Base-by-base conservation (phyloP, 192 early-diverging fungal species). In the Diversispora epigaea region DNA sequence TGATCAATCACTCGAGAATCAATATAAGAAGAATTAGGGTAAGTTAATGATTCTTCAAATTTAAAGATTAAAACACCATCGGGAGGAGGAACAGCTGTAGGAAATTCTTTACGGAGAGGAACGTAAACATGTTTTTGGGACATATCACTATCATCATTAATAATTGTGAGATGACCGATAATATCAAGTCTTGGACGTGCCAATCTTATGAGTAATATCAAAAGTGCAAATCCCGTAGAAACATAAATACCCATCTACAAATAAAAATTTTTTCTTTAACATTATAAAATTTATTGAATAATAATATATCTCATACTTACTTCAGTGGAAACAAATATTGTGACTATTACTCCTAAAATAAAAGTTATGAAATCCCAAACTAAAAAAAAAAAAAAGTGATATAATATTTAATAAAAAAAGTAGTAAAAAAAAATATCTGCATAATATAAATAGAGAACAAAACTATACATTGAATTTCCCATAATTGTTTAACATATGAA, bases 171-270 rank as follows among this genome's bases (percentile, higher is more conserved):
- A 50, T 81, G 80, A 4, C 81, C 84, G 5, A 94, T 76, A n/a
- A 82, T 46, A 11, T 81, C 75, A 73, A 85, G 80, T 47, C 82
- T 80, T 21, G 93, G 92, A n/a, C 90, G 85, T 44, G 96, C 93
- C 46, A 93, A 78, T 32, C 94, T 87, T 78, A 91, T 84, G 17
- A 98, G 84, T n/a, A 95, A 82, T 40, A 98, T 81, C 1, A 92
- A 75, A 11, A 90, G 83, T 0, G 95, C 89, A 65, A 92, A 83
- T 3, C 76, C 90, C 6, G 94, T 90, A 10, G 92, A 85, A 6
- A 88, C 84, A 75, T 94, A 94, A 72, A 98, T 94, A 68, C 90
- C 92, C 39, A 85, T 89, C 82, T 94, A 92, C 63, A 94, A 60
- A 60, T 22, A 60, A 10, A 40, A 11, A 61, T 32, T 21, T 11